Evolutionary conservation across 352 stramenopile species (phyloP).

Genomic region (Phytophthora pseudosyringae): DNA sequence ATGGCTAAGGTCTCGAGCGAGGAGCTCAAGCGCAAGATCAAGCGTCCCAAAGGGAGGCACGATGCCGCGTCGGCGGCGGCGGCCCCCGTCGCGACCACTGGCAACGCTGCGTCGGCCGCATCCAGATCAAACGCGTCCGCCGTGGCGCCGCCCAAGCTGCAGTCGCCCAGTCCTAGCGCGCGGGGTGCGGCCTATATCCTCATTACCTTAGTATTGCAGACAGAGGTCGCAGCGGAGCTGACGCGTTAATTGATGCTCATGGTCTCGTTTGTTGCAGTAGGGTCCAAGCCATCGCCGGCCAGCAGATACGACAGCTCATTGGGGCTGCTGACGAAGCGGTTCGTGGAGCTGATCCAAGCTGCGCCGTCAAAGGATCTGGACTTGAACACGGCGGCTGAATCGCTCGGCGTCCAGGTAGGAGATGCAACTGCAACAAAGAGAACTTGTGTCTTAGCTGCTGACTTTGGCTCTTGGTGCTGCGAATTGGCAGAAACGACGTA

Average conservation of each 20-base stretch:
- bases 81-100: slow-evolving; percentile 14
- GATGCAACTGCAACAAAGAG: not conserved
- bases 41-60: slow-evolving; percentile 58
- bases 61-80: slow-evolving; percentile 36
- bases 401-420: slow-evolving; percentile 79
- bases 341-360: slow-evolving; percentile 95
- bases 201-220: not conserved
- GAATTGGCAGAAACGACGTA: slow-evolving; percentile 90
- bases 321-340: slow-evolving; percentile 96
- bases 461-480: slow-evolving; percentile 10
- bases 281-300: slow-evolving; percentile 68
- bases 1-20: slow-evolving; percentile 71
- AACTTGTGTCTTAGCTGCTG: slow-evolving; percentile 3
- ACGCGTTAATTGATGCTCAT: not conserved
- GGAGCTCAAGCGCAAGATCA: slow-evolving; percentile 74
- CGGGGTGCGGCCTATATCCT: slow-evolving; percentile 33
- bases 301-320: slow-evolving; percentile 97
- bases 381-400: slow-evolving; percentile 92
- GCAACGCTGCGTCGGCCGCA: slow-evolving; percentile 17
- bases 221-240: not conserved
- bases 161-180: slow-evolving; percentile 56
- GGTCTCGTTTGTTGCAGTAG: slow-evolving; percentile 13
- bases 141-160: slow-evolving; percentile 43
- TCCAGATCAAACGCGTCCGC: slow-evolving; percentile 24
- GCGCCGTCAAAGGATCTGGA: slow-evolving; percentile 92